Evolutionary conservation across 805 yeast genomes (phyloP).

Genomic region (Schwanniomyces yamadae): DNA sequence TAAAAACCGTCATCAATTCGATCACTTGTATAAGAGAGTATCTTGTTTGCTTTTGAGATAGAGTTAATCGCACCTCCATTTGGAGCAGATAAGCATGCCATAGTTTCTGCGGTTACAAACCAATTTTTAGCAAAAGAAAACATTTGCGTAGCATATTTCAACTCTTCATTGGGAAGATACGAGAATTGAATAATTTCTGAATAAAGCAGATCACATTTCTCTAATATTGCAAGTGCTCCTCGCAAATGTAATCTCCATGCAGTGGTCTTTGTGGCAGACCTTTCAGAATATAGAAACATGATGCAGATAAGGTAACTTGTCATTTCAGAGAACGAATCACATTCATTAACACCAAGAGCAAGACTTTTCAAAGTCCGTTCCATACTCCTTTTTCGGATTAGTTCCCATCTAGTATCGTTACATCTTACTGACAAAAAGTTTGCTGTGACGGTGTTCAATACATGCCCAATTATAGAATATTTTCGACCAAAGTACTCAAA

Average conservation of each 20-base stretch:
- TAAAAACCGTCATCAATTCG: not conserved
- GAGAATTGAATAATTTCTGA: not conserved
- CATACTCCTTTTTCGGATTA: constrained; percentile 1
- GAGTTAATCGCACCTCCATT: constrained; percentile 2
- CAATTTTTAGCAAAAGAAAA: constrained; percentile 6
- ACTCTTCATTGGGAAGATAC: not conserved
- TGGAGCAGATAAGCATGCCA: constrained; percentile 5
- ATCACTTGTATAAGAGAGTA: not conserved
- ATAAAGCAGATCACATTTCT: constrained; percentile 3
- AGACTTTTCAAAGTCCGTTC: not conserved
- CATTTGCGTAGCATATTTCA: constrained; percentile 2
- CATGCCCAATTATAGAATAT: constrained; percentile 1
- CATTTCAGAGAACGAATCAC: constrained; percentile 4
- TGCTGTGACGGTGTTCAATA: constrained; percentile 2
- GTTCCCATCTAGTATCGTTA: constrained; percentile 4
- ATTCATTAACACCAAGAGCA: not conserved
- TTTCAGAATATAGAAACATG: constrained; percentile 7
- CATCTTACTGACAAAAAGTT: constrained; percentile 1
- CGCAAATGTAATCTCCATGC: constrained; percentile 5
- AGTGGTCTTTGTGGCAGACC: constrained; percentile 2
- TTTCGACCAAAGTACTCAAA: constrained; percentile 3
- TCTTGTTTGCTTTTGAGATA: not conserved
- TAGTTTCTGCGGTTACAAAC: constrained; percentile 4
- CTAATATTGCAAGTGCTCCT: constrained; percentile 3
- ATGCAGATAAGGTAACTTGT: constrained; percentile 4